Conservation (phyloP, 129 eudicot species). For the Flaveria trinervia region DNA sequence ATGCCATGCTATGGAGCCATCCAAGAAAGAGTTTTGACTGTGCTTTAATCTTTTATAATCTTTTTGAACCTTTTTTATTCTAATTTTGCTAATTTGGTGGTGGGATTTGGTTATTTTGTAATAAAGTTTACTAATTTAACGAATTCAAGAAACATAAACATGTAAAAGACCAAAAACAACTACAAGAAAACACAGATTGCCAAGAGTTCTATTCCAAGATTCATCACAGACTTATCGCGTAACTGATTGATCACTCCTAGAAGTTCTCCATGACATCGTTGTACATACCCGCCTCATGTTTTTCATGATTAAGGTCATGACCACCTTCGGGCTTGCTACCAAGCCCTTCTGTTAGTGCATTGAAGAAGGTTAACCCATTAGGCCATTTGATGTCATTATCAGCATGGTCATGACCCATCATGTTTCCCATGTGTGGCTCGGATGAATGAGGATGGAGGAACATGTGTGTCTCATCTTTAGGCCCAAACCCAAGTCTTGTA, state of each 20-base stretch:
- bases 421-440: slow-evolving; percentile 67
- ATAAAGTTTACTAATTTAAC: slow-evolving; percentile 23
- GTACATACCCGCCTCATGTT: slow-evolving; percentile 72
- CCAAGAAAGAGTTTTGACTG: slow-evolving; percentile 27
- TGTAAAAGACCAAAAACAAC: slow-evolving; percentile 24
- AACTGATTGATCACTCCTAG: slow-evolving; percentile 52
- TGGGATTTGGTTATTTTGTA: slow-evolving; percentile 23
- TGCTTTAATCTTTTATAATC: slow-evolving; percentile 6
- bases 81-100: slow-evolving; percentile 27
- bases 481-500: slow-evolving; percentile 49
- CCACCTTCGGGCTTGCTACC: slow-evolving; percentile 50
- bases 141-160: slow-evolving; percentile 5
- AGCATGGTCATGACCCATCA: slow-evolving; percentile 52
- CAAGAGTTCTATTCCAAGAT: slow-evolving; percentile 35
- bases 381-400: slow-evolving; percentile 96
- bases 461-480: slow-evolving; percentile 86
- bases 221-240: slow-evolving; percentile 27
- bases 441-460: slow-evolving; percentile 81
- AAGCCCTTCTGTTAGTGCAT: slow-evolving; percentile 71
- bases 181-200: slow-evolving; percentile 27
- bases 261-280: slow-evolving; percentile 85
- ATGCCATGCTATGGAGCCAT: slow-evolving; percentile 70
- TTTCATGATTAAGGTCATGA: slow-evolving; percentile 39
- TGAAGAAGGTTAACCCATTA: slow-evolving; percentile 71
- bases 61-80: slow-evolving; percentile 19